These are phyloP conservation scores for Bifiguratus adelaidae DNA, from an alignment of 192 early-diverging fungal species.

Conservation along the genomic window DNA sequence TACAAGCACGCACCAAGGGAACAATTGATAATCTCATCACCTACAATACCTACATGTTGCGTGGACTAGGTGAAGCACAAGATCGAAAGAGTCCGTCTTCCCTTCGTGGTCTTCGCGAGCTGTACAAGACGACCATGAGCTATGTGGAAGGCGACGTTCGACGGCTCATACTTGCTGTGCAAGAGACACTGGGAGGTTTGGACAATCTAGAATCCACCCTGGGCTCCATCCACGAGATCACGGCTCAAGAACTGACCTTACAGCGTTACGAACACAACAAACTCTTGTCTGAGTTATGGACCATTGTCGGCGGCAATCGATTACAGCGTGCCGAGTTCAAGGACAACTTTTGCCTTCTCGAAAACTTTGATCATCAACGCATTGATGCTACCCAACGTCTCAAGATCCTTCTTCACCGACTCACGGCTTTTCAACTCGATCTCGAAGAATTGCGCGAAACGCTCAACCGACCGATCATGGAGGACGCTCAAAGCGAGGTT, in stretches of 20 bases:
- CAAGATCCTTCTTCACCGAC: slow-evolving; percentile 22
- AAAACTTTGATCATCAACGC: slow-evolving; percentile 24
- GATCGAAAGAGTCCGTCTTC: too few species aligned
- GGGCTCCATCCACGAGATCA: slow-evolving; percentile 27
- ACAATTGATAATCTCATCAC: slow-evolving; percentile 40
- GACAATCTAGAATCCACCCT: slow-evolving; percentile 25
- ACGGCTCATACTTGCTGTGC: slow-evolving; percentile 15
- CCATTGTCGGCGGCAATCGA: slow-evolving; percentile 16
- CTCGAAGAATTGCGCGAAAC: slow-evolving; percentile 33
- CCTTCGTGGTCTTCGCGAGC: slow-evolving; percentile 7
- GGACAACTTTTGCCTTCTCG: slow-evolving; percentile 27
- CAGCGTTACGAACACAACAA: slow-evolving; percentile 17
- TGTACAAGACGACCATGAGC: slow-evolving; percentile 21
- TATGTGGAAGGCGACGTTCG: slow-evolving; percentile 12
- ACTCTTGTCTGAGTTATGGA: slow-evolving; percentile 19
- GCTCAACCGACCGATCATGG: too few species aligned
- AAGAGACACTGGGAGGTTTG: slow-evolving; percentile 14
- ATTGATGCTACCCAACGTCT: slow-evolving; percentile 23
- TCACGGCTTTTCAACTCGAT: slow-evolving; percentile 40
- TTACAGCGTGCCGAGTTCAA: slow-evolving; percentile 13
- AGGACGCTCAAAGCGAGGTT: slow-evolving; percentile 21
- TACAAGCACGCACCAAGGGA: slow-evolving; percentile 33
- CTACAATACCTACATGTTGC: slow-evolving; percentile 28
- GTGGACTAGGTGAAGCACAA: slow-evolving; percentile 15
- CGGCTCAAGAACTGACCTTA: slow-evolving; percentile 20